Percentiles rank a stretch among this genome's conserved stretches.
Evolutionary conservation across 768 basidiomycete genomes (phyloP).

Genomic region (Mycena maculata): DNA sequence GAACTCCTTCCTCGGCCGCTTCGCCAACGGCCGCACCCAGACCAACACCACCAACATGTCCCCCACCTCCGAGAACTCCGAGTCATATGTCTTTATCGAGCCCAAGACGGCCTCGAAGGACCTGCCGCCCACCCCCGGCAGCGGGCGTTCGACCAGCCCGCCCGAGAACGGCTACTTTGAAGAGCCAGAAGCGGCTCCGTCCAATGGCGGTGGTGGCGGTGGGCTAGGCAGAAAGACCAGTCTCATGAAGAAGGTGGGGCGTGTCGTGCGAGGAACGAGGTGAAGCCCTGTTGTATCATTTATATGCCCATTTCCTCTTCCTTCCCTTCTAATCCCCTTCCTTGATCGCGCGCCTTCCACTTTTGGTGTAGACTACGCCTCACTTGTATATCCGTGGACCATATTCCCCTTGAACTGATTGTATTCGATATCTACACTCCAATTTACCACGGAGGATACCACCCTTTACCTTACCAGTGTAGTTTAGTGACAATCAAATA

Average conservation of each 20-base stretch:
- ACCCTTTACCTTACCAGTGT: slow-evolving; percentile 43
- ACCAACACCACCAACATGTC: slow-evolving; percentile 36
- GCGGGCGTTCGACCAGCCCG: slow-evolving; percentile 56
- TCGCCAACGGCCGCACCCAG: slow-evolving; percentile 55
- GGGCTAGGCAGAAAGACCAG: slow-evolving; percentile 79
- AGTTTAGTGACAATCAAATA: slow-evolving; percentile 39
- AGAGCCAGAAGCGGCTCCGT: slow-evolving; percentile 40
- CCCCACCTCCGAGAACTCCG: slow-evolving; percentile 53
- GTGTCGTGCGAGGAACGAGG: slow-evolving; percentile 71
- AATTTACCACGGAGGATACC: slow-evolving; percentile 34
- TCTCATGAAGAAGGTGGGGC: slow-evolving; percentile 83
- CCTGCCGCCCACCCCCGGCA: slow-evolving; percentile 53
- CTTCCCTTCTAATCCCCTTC: slow-evolving; percentile 35
- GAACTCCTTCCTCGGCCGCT: slow-evolving; percentile 83
- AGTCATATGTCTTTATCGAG: slow-evolving; percentile 78
- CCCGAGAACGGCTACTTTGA: slow-evolving; percentile 64
- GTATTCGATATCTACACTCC: slow-evolving; percentile 26
- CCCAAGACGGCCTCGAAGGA: slow-evolving; percentile 67
- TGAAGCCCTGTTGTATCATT: slow-evolving; percentile 37
- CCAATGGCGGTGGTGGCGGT: slow-evolving; percentile 53
- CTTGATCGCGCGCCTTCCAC: slow-evolving; percentile 28
- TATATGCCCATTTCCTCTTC: slow-evolving; percentile 27
- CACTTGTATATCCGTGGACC: slow-evolving; percentile 38
- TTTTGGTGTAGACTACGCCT: slow-evolving; percentile 29
- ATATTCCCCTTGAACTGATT: slow-evolving; percentile 30